phyloP scores from a whole-genome alignment of 441 rosid species.

The Lepidium campestre region DNA sequence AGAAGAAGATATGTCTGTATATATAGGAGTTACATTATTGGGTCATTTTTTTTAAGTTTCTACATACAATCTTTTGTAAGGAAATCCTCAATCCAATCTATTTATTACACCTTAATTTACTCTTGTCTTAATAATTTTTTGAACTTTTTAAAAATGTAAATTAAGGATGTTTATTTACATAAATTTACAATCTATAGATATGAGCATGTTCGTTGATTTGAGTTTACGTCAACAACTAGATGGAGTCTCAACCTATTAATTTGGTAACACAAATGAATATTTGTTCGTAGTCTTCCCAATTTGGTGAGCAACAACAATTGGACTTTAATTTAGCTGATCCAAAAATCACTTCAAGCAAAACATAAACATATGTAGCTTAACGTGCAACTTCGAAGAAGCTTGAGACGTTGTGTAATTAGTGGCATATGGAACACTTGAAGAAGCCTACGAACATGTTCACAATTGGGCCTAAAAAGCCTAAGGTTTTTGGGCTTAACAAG shows the following conservation, averaged over 20 bases:
- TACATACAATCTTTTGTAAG: constrained; percentile 5
- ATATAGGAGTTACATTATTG: neutral
- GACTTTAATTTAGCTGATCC: neutral
- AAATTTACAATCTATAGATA: no score
- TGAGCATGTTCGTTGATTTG: no score
- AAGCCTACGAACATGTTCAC: neutral
- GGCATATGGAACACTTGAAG: neutral
- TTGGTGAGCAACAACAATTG: neutral
- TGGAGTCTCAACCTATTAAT: neutral
- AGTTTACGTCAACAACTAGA: neutral
- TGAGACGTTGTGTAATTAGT: neutral
- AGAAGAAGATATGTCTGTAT: constrained; percentile 31
- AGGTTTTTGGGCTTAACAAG: neutral
- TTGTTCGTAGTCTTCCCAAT: neutral
- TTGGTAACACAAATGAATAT: neutral
- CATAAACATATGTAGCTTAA: neutral
- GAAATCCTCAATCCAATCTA: neutral
- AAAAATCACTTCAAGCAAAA: neutral
- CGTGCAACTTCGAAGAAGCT: neutral
- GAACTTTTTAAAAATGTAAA: no score
- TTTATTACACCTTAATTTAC: constrained; percentile 4
- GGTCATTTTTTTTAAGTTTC: neutral
- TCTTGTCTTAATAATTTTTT: neutral
- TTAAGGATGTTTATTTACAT: no score
- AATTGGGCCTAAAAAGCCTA: neutral